These are phyloP conservation scores for Vaccinium vitisidaea DNA, from an alignment of 148 eudicot species.

Conservation along the genomic window DNA sequence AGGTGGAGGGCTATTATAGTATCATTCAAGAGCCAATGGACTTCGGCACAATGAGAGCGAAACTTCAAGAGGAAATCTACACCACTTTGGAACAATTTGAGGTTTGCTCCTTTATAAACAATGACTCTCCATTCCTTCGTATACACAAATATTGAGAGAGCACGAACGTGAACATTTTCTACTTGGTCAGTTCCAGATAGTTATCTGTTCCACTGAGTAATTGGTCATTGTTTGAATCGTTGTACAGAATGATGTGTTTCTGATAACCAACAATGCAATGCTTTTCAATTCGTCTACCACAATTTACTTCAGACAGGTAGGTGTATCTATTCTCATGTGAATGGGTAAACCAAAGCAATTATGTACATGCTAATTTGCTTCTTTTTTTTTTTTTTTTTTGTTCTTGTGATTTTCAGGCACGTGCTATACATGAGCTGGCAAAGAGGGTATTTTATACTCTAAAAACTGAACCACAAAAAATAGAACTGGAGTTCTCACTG, in stretches of 20 bases:
- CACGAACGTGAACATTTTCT: not conserved
- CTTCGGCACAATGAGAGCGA: conserved; percentile 41
- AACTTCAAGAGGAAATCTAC: conserved; percentile 30
- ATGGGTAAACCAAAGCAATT: not conserved
- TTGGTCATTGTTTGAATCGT: not conserved
- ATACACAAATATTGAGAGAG: not conserved
- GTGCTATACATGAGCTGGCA: conserved; percentile 28
- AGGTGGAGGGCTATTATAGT: conserved; percentile 29
- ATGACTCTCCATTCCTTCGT: not conserved
- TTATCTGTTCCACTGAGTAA: not conserved
- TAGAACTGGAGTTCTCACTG: conserved; percentile 13
- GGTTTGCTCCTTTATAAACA: conserved; percentile 19
- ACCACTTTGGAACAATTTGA: conserved; percentile 28
- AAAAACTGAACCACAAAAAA: conserved; percentile 17
- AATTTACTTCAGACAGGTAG: conserved; percentile 23
- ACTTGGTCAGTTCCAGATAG: not conserved
- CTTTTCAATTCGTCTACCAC: conserved; percentile 18
- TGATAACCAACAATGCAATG: conserved; percentile 23
- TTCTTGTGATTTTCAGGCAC: conserved; percentile 21
- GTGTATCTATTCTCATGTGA: not conserved
- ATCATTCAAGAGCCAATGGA: conserved; percentile 42
- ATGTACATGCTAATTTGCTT: not conserved
- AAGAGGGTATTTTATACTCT: conserved; percentile 19
- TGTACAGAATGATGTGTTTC: conserved; percentile 21
- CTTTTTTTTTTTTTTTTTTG: not conserved